Conservation (phyloP, 306 rosid species). For the Senna siamea region DNA sequence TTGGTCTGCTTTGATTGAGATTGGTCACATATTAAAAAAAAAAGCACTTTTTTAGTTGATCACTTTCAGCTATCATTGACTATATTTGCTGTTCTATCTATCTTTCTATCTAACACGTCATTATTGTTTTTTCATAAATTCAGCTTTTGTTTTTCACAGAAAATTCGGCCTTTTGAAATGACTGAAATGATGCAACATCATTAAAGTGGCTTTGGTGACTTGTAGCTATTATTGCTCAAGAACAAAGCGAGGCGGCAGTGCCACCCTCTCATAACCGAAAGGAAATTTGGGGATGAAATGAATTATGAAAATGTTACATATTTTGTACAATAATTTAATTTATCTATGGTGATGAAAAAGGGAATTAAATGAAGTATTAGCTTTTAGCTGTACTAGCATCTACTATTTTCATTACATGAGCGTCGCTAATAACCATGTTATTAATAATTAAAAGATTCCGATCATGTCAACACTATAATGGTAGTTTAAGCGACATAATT, state of each 20-base stretch:
- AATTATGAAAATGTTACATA: too few relatives aligned
- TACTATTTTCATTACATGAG: too few relatives aligned
- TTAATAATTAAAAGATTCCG: too few relatives aligned
- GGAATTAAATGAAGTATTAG: too few relatives aligned
- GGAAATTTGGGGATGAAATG: background rate
- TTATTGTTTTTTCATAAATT: conserved; percentile 29
- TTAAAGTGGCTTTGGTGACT: conserved; percentile 32
- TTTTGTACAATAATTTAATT: too few relatives aligned
- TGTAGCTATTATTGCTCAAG: background rate
- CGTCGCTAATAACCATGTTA: too few relatives aligned
- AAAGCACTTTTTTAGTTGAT: conserved; percentile 39
- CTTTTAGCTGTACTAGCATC: too few relatives aligned
- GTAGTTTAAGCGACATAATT: conserved; percentile 1
- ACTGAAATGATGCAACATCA: conserved; percentile 54
- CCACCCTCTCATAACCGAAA: background rate
- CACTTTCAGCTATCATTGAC: conserved; percentile 63
- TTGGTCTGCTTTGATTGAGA: conserved; percentile 49
- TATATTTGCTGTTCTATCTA: conserved; percentile 3
- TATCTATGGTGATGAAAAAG: too few relatives aligned
- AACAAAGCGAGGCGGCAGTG: background rate
- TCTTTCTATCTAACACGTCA: background rate
- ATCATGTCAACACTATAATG: too few relatives aligned
- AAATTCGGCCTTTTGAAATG: conserved; percentile 51
- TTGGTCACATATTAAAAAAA: conserved; percentile 42
- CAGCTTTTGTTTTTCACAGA: conserved; percentile 50